Evolutionary conservation across 306 rosid genomes (phyloP).

Genomic region (Oemleria cerasiformis): DNA sequence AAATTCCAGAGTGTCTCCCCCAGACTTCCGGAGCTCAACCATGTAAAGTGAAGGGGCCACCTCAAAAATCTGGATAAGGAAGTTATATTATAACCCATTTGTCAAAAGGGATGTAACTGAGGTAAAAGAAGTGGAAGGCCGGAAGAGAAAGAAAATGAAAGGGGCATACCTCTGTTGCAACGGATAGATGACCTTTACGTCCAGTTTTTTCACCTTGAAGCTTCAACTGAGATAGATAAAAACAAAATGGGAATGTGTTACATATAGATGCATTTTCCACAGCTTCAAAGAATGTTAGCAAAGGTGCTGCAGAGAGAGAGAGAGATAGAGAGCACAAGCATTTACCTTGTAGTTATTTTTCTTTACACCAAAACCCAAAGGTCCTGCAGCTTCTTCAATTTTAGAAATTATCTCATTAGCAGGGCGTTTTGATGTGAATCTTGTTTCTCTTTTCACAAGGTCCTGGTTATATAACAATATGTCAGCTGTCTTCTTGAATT

Average conservation of each 20-base stretch:
- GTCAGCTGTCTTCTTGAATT: slow-evolving; percentile 6
- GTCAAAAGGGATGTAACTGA: neutral
- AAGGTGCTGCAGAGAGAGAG: neutral
- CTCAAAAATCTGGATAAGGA: slow-evolving; percentile 67
- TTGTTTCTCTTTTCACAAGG: slow-evolving; percentile 72
- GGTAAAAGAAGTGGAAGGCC: neutral
- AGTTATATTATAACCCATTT: neutral
- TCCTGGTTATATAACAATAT: slow-evolving; percentile 49
- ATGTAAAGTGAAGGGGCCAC: slow-evolving; percentile 89
- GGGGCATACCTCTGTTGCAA: slow-evolving; percentile 75
- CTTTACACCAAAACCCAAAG: slow-evolving; percentile 90
- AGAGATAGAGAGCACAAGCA: slow-evolving; percentile 10
- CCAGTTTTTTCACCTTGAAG: slow-evolving; percentile 88
- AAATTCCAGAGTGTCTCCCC: slow-evolving; percentile 92
- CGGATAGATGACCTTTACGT: slow-evolving; percentile 88
- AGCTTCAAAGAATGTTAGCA: neutral
- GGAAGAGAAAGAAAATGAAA: neutral
- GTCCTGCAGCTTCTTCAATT: slow-evolving; percentile 74
- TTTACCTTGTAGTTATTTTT: slow-evolving; percentile 79
- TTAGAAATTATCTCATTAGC: slow-evolving; percentile 83
- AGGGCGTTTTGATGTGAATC: slow-evolving; percentile 86
- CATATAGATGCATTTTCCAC: neutral
- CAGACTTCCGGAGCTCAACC: slow-evolving; percentile 89
- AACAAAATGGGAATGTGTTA: slow-evolving; percentile 11
- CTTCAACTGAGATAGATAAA: slow-evolving; percentile 54